Conservation (phyloP, 371 early-diverging fungal species). For the Vairimorpha ceranae region DNA sequence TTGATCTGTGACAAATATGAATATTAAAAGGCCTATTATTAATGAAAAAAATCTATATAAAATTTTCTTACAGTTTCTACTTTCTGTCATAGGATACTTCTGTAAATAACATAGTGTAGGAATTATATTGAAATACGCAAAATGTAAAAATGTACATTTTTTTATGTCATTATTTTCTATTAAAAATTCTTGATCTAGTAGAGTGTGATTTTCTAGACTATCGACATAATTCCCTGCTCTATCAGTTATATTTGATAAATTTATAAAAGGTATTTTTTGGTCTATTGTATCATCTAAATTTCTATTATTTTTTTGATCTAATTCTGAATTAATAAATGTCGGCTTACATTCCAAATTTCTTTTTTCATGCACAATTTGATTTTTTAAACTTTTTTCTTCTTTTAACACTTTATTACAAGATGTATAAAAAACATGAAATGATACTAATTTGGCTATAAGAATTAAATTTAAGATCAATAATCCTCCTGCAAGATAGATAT, state of each 20-base stretch:
- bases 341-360: too few relatives aligned
- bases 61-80: slow-evolving; percentile 16
- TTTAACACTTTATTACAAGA: background rate
- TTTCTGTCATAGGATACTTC: background rate
- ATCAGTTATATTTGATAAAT: too few relatives aligned
- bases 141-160: slow-evolving; percentile 1
- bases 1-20: slow-evolving; percentile 54
- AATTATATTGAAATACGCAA: slow-evolving; percentile 40
- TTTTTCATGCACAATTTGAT: background rate
- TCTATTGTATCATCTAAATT: background rate
- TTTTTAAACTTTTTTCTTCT: background rate
- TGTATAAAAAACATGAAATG: slow-evolving; percentile 14
- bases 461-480: slow-evolving; percentile 13
- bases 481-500: slow-evolving; percentile 33
- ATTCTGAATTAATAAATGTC: too few relatives aligned
- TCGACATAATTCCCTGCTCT: too few relatives aligned
- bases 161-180: background rate
- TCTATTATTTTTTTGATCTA: too few relatives aligned
- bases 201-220: background rate
- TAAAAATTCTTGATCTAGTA: too few relatives aligned
- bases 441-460: slow-evolving; percentile 22
- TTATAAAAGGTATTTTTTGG: too few relatives aligned
- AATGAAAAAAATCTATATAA: background rate
- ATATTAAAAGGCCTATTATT: slow-evolving; percentile 24
- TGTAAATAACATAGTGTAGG: slow-evolving; percentile 46